Percentiles rank a stretch among this genome's conserved stretches.
phyloP scores from a whole-genome alignment of 805 yeast species.

The Teunomyces barrocoloradensis region DNA sequence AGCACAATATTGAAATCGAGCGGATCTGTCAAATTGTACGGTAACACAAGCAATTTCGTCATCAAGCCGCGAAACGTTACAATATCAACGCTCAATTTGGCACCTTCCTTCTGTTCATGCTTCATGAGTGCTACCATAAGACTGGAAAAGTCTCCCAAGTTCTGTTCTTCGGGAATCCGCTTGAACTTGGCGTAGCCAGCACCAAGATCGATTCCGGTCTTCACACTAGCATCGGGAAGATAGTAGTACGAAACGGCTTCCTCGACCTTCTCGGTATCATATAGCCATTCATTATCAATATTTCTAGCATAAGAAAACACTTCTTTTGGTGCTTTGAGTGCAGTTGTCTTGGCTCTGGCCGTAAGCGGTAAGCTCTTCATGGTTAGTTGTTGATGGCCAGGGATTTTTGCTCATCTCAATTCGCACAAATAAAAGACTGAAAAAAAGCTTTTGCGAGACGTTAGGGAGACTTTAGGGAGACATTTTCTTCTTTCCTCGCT shows the following conservation, averaged over 20 bases:
- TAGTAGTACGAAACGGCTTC: conserved; percentile 66
- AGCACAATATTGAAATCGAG: conserved; percentile 61
- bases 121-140: conserved; percentile 53
- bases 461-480: neutral
- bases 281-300: conserved; percentile 42
- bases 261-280: conserved; percentile 45
- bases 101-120: conserved; percentile 49
- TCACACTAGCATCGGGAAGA: conserved; percentile 70
- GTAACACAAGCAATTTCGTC: conserved; percentile 67
- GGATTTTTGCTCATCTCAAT: conserved; percentile 2
- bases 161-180: conserved; percentile 53
- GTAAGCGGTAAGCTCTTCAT: conserved; percentile 31
- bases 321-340: conserved; percentile 85
- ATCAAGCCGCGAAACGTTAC: conserved; percentile 84
- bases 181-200: conserved; percentile 63
- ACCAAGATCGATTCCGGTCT: conserved; percentile 57
- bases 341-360: conserved; percentile 58
- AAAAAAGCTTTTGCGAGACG: neutral
- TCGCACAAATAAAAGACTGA: neutral
- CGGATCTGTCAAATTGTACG: conserved; percentile 55
- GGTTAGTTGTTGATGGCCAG: neutral
- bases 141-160: conserved; percentile 54
- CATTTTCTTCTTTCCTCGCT: neutral
- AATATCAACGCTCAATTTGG: conserved; percentile 59
- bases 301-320: conserved; percentile 64